A percentile compares a stretch with the other conserved stretches of the same genome.
Conservation (phyloP, 2,329 filamentous ascomycete genomes). For the Penicillium sp. region DNA sequence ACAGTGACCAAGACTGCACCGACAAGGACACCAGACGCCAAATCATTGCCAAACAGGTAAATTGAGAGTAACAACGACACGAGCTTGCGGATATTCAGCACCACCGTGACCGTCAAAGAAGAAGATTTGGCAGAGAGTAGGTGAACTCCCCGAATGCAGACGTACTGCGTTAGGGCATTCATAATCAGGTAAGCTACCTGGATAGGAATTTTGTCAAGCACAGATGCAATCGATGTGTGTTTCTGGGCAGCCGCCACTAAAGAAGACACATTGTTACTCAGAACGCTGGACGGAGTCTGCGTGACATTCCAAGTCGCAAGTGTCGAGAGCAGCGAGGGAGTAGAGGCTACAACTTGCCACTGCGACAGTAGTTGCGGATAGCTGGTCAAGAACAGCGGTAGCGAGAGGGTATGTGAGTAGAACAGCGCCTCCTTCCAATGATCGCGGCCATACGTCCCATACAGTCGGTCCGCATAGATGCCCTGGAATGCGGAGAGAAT, state of each 20-base stretch:
- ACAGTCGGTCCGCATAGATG: conserved; percentile 89
- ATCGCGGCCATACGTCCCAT: conserved; percentile 73
- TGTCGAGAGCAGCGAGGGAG: conserved; percentile 34
- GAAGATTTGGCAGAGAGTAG: conserved; percentile 86
- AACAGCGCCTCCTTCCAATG: conserved; percentile 97
- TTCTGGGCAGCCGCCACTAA: conserved; percentile 16
- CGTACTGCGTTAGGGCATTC: conserved; percentile 81
- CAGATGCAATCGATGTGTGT: conserved; percentile 23
- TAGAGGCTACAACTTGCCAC: conserved; percentile 36
- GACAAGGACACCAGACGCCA: conserved; percentile 73
- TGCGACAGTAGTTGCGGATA: conserved; percentile 39
- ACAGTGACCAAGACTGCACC: conserved; percentile 87
- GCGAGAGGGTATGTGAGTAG: conserved; percentile 68
- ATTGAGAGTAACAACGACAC: conserved; percentile 90
- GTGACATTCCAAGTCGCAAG: background rate
- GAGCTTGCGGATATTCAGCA: conserved; percentile 92
- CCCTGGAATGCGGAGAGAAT: conserved; percentile 92
- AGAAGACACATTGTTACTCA: conserved; percentile 13
- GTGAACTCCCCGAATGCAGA: conserved; percentile 95
- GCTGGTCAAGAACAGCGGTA: conserved; percentile 47
- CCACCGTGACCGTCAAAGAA: conserved; percentile 93
- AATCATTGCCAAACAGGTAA: conserved; percentile 85
- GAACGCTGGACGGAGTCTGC: background rate
- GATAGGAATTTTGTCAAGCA: conserved; percentile 34
- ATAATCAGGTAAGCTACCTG: conserved; percentile 44